phyloP scores from a whole-genome alignment of 352 stramenopile genomes.

The Phytophthora fragariae region DNA sequence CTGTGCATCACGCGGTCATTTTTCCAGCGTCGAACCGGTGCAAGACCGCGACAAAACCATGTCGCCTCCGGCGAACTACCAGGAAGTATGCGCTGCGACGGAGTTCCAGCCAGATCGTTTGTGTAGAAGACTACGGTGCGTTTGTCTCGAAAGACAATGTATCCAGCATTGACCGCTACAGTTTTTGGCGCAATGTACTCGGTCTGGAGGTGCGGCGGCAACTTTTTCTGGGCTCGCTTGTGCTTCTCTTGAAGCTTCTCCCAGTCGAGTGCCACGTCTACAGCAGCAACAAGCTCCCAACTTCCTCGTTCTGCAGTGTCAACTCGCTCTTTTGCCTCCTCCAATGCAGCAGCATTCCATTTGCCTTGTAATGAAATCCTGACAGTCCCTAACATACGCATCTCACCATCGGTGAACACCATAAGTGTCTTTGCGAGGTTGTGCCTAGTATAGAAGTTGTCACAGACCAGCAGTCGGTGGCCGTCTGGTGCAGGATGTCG shows the following conservation, averaged over 20 bases:
- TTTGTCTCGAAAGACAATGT: constrained; percentile 13
- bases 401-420: too few species aligned
- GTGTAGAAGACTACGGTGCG: constrained; percentile 11
- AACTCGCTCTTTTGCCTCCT: constrained; percentile 1
- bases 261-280: constrained; percentile 3
- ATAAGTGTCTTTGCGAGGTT: too few species aligned
- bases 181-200: neutral
- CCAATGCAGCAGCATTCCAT: constrained; percentile 2
- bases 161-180: constrained; percentile 6
- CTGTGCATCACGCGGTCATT: constrained; percentile 5
- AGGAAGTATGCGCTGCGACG: neutral
- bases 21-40: constrained; percentile 6
- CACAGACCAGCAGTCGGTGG: too few species aligned
- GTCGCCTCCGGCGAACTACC: neutral
- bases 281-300: constrained; percentile 9
- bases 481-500: too few species aligned
- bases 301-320: neutral
- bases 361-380: constrained; percentile 9
- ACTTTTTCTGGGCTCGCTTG: constrained; percentile 12
- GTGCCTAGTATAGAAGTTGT: too few species aligned
- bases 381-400: too few species aligned
- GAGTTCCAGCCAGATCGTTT: constrained; percentile 12
- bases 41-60: neutral
- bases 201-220: neutral
- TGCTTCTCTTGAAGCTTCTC: constrained; percentile 23